These are phyloP conservation scores for Oldenlandia corymbosa DNA, from an alignment of 257 asterid species.

Conservation along the genomic window DNA sequence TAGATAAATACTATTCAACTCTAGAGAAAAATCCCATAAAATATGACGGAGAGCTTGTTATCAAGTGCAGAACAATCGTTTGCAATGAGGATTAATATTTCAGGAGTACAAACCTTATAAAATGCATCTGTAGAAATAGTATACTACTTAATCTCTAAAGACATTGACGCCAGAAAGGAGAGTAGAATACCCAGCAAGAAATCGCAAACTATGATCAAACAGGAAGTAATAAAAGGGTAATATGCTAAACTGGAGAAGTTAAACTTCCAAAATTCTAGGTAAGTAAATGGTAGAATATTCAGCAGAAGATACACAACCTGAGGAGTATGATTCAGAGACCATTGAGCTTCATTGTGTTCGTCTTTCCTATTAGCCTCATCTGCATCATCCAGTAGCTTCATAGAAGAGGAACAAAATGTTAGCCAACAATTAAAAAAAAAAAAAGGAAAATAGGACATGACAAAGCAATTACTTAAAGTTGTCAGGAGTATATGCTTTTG, in stretches of 20 bases:
- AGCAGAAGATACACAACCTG: slow-evolving; percentile 27
- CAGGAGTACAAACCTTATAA: background rate
- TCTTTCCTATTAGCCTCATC: slow-evolving; percentile 43
- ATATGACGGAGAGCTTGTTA: background rate
- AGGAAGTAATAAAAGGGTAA: background rate
- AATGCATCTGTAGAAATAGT: no score
- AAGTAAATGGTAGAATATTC: background rate
- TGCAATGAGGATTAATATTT: background rate
- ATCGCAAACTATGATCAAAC: background rate
- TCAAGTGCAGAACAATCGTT: background rate
- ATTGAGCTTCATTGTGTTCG: slow-evolving; percentile 73
- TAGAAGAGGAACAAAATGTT: slow-evolving; percentile 16
- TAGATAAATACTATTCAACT: no score
- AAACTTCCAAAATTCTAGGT: background rate
- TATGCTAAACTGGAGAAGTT: background rate
- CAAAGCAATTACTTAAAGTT: background rate
- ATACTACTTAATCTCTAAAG: background rate
- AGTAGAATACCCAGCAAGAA: background rate
- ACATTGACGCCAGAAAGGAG: background rate
- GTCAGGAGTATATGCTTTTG: background rate
- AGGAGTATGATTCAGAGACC: slow-evolving; percentile 74
- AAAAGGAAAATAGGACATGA: background rate
- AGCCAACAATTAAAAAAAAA: slow-evolving; percentile 9
- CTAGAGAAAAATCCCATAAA: background rate
- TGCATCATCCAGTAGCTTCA: slow-evolving; percentile 44